Percentiles rank a stretch among this genome's conserved stretches.
Conservation (phyloP, 768 basidiomycete genomes). For the Pleurotus tuber-regium region DNA sequence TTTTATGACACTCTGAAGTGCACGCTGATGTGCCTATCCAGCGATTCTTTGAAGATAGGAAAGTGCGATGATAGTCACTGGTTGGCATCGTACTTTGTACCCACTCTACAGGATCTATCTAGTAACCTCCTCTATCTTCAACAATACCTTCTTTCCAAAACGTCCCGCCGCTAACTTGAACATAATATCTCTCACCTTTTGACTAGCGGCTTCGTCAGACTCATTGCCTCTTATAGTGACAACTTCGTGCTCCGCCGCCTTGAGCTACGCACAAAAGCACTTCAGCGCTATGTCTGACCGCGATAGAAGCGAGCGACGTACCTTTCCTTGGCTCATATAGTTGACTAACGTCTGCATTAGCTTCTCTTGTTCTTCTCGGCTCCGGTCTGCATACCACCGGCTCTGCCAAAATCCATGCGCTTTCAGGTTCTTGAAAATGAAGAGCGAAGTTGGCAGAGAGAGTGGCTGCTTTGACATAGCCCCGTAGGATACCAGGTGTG, state of each 20-base stretch:
- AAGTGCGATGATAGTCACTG: conserved; percentile 71
- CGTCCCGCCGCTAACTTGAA: conserved; percentile 32
- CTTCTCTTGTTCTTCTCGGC: conserved; percentile 43
- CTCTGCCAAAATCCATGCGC: conserved; percentile 80
- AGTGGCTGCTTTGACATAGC: conserved; percentile 88
- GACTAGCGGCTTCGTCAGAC: conserved; percentile 34
- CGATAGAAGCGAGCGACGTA: conserved; percentile 20
- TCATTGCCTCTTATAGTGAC: conserved; percentile 43
- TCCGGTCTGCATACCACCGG: conserved; percentile 59
- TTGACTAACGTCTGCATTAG: conserved; percentile 50
- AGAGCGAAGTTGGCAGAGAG: conserved; percentile 69
- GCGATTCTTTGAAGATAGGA: conserved; percentile 88
- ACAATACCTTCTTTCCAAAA: conserved; percentile 41
- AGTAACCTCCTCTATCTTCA: conserved; percentile 32
- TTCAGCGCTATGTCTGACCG: not conserved
- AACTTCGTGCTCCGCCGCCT: conserved; percentile 68
- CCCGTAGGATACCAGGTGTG: conserved; percentile 83
- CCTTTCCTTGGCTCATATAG: conserved; percentile 56
- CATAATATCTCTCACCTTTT: conserved; percentile 51
- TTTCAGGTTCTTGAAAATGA: conserved; percentile 84
- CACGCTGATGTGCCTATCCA: too few relatives aligned
- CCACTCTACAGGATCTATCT: conserved; percentile 12
- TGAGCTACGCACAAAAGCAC: conserved; percentile 43
- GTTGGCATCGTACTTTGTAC: not conserved
- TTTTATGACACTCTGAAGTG: too few relatives aligned